Evolutionary conservation across 1,284 basidiomycete species (phyloP).

Genomic region (Gomphus bonarii): DNA sequence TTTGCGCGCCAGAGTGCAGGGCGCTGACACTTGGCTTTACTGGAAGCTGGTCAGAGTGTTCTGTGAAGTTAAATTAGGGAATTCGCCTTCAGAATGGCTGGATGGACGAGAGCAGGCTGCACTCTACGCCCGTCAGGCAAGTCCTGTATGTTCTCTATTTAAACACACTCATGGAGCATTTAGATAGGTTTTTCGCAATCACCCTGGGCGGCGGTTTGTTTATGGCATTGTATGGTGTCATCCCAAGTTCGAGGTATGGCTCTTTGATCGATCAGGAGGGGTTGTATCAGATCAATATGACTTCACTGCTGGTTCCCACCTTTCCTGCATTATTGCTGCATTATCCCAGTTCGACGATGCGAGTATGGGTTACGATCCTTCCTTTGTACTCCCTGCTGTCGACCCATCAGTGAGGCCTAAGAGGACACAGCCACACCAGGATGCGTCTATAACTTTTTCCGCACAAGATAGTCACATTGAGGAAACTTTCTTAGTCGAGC

Average conservation of each 20-base stretch:
- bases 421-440: background rate
- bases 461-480: background rate
- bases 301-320: slow-evolving; percentile 20
- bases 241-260: background rate
- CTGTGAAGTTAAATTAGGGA: background rate
- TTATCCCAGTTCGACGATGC: slow-evolving; percentile 6
- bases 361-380: slow-evolving; percentile 5
- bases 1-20: background rate
- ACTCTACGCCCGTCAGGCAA: background rate
- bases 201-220: background rate
- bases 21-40: background rate
- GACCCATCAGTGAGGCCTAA: background rate
- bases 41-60: background rate
- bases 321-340: slow-evolving; percentile 15
- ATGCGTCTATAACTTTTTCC: background rate
- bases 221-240: background rate
- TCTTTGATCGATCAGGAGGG: background rate
- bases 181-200: background rate
- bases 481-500: background rate
- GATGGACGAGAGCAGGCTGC: background rate
- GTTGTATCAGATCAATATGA: slow-evolving; percentile 14
- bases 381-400: background rate
- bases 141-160: background rate
- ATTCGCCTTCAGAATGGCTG: background rate
- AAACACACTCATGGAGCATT: background rate